Evolutionary conservation across 1,139 yeast species (phyloP).

Genomic region (Casaregolazyma lundiana): DNA sequence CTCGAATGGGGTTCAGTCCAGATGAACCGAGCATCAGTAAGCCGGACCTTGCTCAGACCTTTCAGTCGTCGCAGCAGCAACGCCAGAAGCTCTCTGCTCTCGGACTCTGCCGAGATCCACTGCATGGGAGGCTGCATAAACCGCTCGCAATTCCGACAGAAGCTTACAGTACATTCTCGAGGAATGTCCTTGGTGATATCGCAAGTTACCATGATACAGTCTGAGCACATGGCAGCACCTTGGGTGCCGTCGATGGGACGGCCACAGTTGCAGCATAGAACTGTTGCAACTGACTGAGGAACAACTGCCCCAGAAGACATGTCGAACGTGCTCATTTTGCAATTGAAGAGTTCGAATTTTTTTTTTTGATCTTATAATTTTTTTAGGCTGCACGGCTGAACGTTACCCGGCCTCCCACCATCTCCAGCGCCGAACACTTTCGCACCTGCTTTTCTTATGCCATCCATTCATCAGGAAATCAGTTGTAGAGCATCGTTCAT

Average conservation of each 20-base stretch:
- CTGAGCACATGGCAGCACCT: slow-evolving; percentile 95
- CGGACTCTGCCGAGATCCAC: slow-evolving; percentile 89
- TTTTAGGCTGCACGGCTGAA: not conserved
- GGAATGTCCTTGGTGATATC: slow-evolving; percentile 96
- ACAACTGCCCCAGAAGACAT: slow-evolving; percentile 13
- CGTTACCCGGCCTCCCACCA: not conserved
- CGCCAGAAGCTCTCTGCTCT: slow-evolving; percentile 88
- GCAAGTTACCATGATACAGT: slow-evolving; percentile 89
- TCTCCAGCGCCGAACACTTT: not conserved
- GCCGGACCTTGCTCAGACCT: slow-evolving; percentile 82
- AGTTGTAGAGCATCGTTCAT: not conserved
- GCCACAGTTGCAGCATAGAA: slow-evolving; percentile 97
- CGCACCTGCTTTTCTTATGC: not conserved
- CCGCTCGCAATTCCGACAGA: slow-evolving; percentile 96
- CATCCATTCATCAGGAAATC: not conserved
- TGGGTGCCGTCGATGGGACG: slow-evolving; percentile 93
- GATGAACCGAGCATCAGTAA: slow-evolving; percentile 89
- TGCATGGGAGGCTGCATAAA: slow-evolving; percentile 91
- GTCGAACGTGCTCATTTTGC: not conserved
- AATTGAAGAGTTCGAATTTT: too few relatives aligned
- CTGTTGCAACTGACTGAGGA: slow-evolving; percentile 44
- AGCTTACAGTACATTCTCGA: slow-evolving; percentile 85
- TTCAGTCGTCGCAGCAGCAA: slow-evolving; percentile 81
- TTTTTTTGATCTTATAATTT: not conserved
- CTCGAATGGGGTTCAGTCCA: slow-evolving; percentile 99